Evolutionary conservation across 768 basidiomycete species (phyloP), one percentile per base, ranked within the genome.

Genomic region (Hericium alpestre): DNA sequence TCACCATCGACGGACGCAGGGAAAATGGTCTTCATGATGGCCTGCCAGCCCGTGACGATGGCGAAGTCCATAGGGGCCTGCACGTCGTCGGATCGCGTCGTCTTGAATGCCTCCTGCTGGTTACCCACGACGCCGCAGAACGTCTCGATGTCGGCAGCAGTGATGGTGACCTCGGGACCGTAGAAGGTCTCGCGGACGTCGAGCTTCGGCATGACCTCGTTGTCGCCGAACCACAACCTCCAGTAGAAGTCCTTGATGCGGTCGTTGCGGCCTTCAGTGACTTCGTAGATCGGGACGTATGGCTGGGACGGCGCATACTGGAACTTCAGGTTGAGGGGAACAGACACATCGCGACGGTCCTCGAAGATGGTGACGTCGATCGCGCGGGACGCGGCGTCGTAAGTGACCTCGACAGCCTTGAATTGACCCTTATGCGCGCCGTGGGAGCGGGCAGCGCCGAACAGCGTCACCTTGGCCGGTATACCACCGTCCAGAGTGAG

Each of bases 1-100:
- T 99, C 95, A 1, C 95, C 96, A 61, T 98, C 90, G 67, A 99
- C 91, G 11, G 82, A 72, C 12, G 78, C 68, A 6, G 96, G 96
- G 83, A 99, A 99, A 72, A 98, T 95, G 1, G 93, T 84, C 70
- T 90, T 92, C 88, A 98, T 99, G 72, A 99, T 98, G n/a, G 94
- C 90, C 93, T 95, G 85, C 96, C 96, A 99, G 49, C 95, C 94
- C 41, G 93, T 86, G 53, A 98, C 95, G 66, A 99, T 99, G 23
- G 94, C 92, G 65, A 96, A 98, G 73, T 98, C 95, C 91, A 99
- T 95, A 0, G 96, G 96, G 1, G 95, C 93, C 65, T 88, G 82
- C 47, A 92, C 81, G 38, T 77, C 76, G 22, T 77, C 75, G 51
- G 77, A 84, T 56, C 92, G 79, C 3, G 77, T 81, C 12, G 79